These are phyloP conservation scores for Cenococcum geophilum DNA, from an alignment of 495 filamentous ascomycete species.

Conservation along the genomic window DNA sequence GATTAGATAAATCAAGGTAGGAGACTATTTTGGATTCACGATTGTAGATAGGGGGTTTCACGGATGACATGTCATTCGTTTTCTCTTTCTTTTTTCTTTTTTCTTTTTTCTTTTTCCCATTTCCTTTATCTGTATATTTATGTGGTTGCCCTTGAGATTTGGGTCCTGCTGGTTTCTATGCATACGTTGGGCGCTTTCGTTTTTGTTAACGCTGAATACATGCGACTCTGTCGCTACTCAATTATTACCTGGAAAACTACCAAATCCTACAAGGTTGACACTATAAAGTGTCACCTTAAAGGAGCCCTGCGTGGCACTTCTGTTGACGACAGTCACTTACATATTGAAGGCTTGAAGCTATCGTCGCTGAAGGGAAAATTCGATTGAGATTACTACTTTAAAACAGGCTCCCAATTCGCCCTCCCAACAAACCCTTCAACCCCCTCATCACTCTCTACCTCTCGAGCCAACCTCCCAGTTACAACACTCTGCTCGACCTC, in stretches of 20 bases:
- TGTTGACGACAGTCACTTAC: too few relatives aligned
- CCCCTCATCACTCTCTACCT: slow-evolving; percentile 54
- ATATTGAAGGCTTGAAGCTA: too few relatives aligned
- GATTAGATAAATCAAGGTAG: slow-evolving; percentile 14
- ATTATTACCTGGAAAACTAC: too few relatives aligned
- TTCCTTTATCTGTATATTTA: background rate
- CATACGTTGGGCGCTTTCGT: background rate
- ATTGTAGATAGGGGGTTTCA: background rate
- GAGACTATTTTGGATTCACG: background rate
- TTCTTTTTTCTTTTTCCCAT: background rate
- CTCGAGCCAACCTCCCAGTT: slow-evolving; percentile 51
- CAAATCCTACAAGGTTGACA: too few relatives aligned
- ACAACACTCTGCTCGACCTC: slow-evolving; percentile 57
- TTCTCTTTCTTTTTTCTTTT: background rate
- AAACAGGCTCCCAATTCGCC: slow-evolving; percentile 22
- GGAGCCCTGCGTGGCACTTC: too few relatives aligned
- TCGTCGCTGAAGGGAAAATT: too few relatives aligned
- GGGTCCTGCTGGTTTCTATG: background rate
- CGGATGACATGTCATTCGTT: slow-evolving; percentile 5
- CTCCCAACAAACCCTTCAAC: slow-evolving; percentile 50
- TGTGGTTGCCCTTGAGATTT: background rate
- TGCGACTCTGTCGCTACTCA: too few relatives aligned
- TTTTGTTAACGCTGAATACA: background rate
- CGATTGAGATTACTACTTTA: background rate
- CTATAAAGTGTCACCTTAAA: too few relatives aligned